Evolutionary conservation across 345 rosid genomes (phyloP).

Genomic region (Mangifera indica): DNA sequence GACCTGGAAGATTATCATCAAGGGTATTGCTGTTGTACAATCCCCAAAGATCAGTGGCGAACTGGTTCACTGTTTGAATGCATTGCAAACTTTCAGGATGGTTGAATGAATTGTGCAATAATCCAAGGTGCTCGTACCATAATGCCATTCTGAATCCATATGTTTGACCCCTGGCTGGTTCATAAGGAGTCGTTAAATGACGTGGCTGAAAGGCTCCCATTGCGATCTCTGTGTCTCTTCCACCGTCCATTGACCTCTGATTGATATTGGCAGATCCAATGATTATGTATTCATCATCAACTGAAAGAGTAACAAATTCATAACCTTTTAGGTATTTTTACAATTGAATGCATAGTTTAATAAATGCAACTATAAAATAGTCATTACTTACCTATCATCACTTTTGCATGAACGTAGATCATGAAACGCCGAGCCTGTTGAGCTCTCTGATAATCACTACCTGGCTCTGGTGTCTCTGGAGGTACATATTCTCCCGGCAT

Average conservation of each 20-base stretch:
- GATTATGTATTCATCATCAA: conserved; percentile 89
- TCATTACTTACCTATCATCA: conserved; percentile 65
- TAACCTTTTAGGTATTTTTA: not conserved
- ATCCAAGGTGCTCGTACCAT: conserved; percentile 63
- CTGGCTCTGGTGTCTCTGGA: conserved; percentile 42
- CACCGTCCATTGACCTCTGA: conserved; percentile 92
- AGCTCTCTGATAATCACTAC: conserved; percentile 61
- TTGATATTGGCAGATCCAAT: conserved; percentile 90
- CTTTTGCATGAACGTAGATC: conserved; percentile 88
- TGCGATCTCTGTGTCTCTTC: conserved; percentile 77
- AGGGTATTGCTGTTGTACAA: conserved; percentile 28
- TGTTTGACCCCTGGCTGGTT: conserved; percentile 49
- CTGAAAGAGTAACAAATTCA: conserved; percentile 28
- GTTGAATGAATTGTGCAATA: not conserved
- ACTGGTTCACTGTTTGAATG: conserved; percentile 30
- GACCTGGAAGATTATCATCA: conserved; percentile 38
- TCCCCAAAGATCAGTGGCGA: conserved; percentile 47
- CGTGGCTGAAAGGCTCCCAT: conserved; percentile 86
- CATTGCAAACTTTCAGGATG: conserved; percentile 47
- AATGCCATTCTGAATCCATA: conserved; percentile 58
- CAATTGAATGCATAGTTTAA: not conserved
- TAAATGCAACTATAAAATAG: not conserved
- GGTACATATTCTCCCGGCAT: conserved; percentile 45
- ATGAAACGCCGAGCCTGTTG: conserved; percentile 74
- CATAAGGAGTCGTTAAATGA: conserved; percentile 34